Evolutionary conservation across 495 filamentous ascomycete species (phyloP).

Genomic region (Penicillium angulare): DNA sequence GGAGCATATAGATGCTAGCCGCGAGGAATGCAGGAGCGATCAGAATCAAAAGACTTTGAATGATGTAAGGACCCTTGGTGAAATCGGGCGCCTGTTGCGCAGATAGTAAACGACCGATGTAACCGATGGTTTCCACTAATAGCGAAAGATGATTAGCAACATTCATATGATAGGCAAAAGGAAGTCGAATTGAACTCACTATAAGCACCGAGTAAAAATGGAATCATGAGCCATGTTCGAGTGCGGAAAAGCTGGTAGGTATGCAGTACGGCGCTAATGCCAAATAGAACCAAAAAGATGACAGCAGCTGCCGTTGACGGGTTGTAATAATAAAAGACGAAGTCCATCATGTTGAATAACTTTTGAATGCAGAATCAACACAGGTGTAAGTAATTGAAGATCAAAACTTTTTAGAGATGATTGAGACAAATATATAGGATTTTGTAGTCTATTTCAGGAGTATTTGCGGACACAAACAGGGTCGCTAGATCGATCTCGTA

Average conservation of each 20-base stretch:
- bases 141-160: not conserved
- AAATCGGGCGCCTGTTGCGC: slow-evolving; percentile 26
- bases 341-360: slow-evolving; percentile 10
- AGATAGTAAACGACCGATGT: slow-evolving; percentile 35
- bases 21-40: slow-evolving; percentile 53
- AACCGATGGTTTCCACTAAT: slow-evolving; percentile 44
- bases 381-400: no score
- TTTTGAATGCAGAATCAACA: not conserved
- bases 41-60: slow-evolving; percentile 51
- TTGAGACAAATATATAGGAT: not conserved
- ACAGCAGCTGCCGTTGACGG: slow-evolving; percentile 48
- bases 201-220: slow-evolving; percentile 52
- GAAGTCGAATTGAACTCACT: slow-evolving; percentile 33
- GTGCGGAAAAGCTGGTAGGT: slow-evolving; percentile 43
- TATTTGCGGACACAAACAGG: not conserved
- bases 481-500: no score
- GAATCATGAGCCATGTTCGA: slow-evolving; percentile 54
- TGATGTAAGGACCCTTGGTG: slow-evolving; percentile 43
- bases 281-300: slow-evolving; percentile 53
- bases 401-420: not conserved
- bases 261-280: slow-evolving; percentile 39
- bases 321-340: slow-evolving; percentile 41
- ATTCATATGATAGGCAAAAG: not conserved
- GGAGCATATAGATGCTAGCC: slow-evolving; percentile 57
- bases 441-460: not conserved